Conservation (phyloP, 305 asterid species). For the Striga hermonthica region DNA sequence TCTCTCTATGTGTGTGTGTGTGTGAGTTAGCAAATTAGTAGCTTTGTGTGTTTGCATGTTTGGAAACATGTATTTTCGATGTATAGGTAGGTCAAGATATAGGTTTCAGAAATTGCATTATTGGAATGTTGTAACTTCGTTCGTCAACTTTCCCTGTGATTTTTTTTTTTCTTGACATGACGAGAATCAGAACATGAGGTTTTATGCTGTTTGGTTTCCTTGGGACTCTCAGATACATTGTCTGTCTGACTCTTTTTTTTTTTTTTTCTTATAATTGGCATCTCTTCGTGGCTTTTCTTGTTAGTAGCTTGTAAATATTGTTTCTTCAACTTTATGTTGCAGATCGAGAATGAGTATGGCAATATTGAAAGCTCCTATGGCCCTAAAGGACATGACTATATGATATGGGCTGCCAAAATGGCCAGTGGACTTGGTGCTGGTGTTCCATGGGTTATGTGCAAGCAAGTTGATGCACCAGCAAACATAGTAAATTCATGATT, state of each 20-base stretch:
- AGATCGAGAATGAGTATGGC: slow-evolving; percentile 98
- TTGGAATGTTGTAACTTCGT: slow-evolving; percentile 13
- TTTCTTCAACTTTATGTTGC: slow-evolving; percentile 26
- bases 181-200: slow-evolving; percentile 8
- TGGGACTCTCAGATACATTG: slow-evolving; percentile 1
- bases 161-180: slow-evolving; percentile 14
- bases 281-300: background rate
- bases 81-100: slow-evolving; percentile 12
- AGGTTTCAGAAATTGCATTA: slow-evolving; percentile 10
- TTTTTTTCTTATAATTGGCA: background rate
- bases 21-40: background rate
- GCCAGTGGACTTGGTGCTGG: slow-evolving; percentile 88
- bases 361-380: slow-evolving; percentile 76
- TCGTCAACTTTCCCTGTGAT: background rate
- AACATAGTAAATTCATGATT: slow-evolving; percentile 54
- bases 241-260: background rate
- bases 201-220: slow-evolving; percentile 21
- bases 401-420: slow-evolving; percentile 93
- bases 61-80: background rate
- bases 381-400: slow-evolving; percentile 58
- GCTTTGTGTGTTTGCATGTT: background rate
- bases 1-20: background rate
- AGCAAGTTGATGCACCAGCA: slow-evolving; percentile 93
- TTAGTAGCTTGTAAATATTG: slow-evolving; percentile 3
- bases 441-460: slow-evolving; percentile 99